Conservation (phyloP, 2,329 filamentous ascomycete species). For the Penicillium sclerotigenum region DNA sequence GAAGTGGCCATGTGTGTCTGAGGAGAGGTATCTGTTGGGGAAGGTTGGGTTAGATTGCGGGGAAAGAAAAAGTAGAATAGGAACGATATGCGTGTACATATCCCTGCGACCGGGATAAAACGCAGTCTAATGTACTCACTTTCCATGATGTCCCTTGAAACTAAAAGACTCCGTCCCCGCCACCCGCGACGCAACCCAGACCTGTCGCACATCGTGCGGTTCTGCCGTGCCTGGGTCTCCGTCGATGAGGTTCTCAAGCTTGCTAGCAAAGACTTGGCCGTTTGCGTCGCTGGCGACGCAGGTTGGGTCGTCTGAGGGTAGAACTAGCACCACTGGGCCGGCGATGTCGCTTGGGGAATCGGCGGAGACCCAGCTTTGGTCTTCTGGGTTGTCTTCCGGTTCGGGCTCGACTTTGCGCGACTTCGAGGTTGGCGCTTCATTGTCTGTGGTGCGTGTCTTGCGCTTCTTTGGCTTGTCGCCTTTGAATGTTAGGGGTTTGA, state of each 20-base stretch:
- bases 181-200: slow-evolving; percentile 86
- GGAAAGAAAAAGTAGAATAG: too few relatives aligned
- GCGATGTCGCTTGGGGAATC: slow-evolving; percentile 70
- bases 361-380: slow-evolving; percentile 90
- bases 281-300: slow-evolving; percentile 81
- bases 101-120: too few relatives aligned
- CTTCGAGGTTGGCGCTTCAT: slow-evolving; percentile 28
- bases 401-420: slow-evolving; percentile 24
- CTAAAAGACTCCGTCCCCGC: slow-evolving; percentile 76
- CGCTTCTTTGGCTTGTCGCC: slow-evolving; percentile 94
- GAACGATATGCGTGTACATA: too few relatives aligned
- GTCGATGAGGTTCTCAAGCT: slow-evolving; percentile 85
- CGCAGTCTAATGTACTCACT: slow-evolving; percentile 46
- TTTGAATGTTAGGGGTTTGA: slow-evolving; percentile 91
- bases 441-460: slow-evolving; percentile 63
- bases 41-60: too few relatives aligned
- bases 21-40: slow-evolving; percentile 71
- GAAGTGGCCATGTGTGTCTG: slow-evolving; percentile 77
- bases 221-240: slow-evolving; percentile 79
- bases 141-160: slow-evolving; percentile 87
- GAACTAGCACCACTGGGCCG: slow-evolving; percentile 77
- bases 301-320: slow-evolving; percentile 69
- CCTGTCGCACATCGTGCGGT: slow-evolving; percentile 91
- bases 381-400: slow-evolving; percentile 49
- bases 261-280: slow-evolving; percentile 79